phyloP scores from a whole-genome alignment of 352 stramenopile species.

The Globisporangium emineosum region DNA sequence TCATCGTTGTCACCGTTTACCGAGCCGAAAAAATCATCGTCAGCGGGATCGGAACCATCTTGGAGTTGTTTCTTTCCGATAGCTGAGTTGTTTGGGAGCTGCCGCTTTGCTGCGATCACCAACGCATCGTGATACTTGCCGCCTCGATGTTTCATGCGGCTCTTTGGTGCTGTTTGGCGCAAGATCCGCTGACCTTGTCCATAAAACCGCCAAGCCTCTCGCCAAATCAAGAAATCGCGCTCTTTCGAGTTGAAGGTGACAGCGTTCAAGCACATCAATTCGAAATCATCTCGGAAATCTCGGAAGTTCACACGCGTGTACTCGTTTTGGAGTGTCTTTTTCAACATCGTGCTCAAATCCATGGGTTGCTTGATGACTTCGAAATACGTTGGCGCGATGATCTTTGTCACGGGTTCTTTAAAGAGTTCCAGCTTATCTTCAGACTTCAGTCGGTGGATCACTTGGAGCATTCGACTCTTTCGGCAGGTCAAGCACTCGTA shows the following conservation, averaged over 20 bases:
- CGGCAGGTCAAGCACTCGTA: slow-evolving; percentile 85
- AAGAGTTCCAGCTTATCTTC: slow-evolving; percentile 92
- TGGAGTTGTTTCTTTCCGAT: slow-evolving; percentile 46
- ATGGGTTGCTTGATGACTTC: slow-evolving; percentile 92
- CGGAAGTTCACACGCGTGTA: slow-evolving; percentile 76
- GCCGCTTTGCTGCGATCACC: slow-evolving; percentile 68
- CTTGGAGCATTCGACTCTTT: slow-evolving; percentile 68
- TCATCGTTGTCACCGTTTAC: slow-evolving; percentile 22
- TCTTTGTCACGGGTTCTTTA: slow-evolving; percentile 91
- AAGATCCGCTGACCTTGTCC: slow-evolving; percentile 73
- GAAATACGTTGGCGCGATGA: slow-evolving; percentile 92
- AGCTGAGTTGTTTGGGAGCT: slow-evolving; percentile 79
- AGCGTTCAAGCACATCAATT: slow-evolving; percentile 95
- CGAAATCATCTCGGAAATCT: slow-evolving; percentile 90
- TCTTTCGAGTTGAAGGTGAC: slow-evolving; percentile 94
- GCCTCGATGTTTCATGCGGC: slow-evolving; percentile 71
- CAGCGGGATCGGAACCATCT: slow-evolving; percentile 26
- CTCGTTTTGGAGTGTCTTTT: slow-evolving; percentile 60
- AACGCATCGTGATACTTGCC: slow-evolving; percentile 71
- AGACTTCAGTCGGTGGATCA: slow-evolving; percentile 50
- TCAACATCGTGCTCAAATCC: slow-evolving; percentile 89
- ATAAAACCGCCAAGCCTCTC: slow-evolving; percentile 92
- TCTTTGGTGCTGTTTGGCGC: slow-evolving; percentile 68
- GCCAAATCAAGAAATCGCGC: slow-evolving; percentile 89
- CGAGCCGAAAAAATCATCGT: slow-evolving; percentile 21